Evolutionary conservation across 371 early-diverging fungal genomes (phyloP).

Genomic region (Coemansia sp.): DNA sequence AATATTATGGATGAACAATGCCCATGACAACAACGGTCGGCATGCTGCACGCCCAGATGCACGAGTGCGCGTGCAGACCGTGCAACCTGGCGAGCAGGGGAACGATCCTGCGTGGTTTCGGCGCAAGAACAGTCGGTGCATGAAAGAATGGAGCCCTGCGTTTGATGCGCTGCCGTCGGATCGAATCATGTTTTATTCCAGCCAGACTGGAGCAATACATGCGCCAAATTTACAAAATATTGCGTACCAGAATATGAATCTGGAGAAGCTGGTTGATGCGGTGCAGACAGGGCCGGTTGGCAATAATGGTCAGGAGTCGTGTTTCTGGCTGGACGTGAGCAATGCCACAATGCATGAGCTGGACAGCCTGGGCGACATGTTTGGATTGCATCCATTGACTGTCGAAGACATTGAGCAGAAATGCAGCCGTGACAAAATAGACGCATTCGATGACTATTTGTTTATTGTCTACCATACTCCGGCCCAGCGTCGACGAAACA

Average conservation of each 20-base stretch:
- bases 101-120: too few species aligned
- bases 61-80: background rate
- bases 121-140: too few species aligned
- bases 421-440: conserved; percentile 89
- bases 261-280: conserved; percentile 1
- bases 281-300: background rate
- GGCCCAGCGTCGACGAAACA: background rate
- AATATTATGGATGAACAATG: conserved; percentile 33
- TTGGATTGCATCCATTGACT: conserved; percentile 86
- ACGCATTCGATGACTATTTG: conserved; percentile 81
- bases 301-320: conserved; percentile 26
- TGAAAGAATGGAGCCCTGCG: too few species aligned
- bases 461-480: conserved; percentile 80
- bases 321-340: conserved; percentile 87
- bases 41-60: background rate
- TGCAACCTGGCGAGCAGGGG: background rate
- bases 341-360: conserved; percentile 77
- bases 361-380: conserved; percentile 61
- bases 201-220: conserved; percentile 18
- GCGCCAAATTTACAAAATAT: conserved; percentile 16
- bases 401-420: conserved; percentile 83
- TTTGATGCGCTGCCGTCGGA: background rate
- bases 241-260: background rate
- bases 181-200: conserved; percentile 30
- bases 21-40: background rate